phyloP scores from a whole-genome alignment of 805 yeast genomes.

The Barnettozyma siamensis region DNA sequence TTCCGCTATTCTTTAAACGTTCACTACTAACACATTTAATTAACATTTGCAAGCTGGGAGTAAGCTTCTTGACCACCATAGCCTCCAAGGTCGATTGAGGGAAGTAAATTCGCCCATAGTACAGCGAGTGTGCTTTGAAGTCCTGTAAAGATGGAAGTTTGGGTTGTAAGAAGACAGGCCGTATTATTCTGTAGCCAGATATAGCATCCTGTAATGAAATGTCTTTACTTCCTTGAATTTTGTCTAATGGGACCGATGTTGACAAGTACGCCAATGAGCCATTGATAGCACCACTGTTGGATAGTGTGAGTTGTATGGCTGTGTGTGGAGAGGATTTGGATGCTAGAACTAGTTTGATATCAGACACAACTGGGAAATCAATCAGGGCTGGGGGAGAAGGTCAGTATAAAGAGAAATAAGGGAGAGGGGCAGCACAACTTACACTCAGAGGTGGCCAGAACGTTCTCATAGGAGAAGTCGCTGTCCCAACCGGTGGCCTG shows the following conservation, averaged over 20 bases:
- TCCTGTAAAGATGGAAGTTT: background rate
- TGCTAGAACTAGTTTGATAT: conserved; percentile 58
- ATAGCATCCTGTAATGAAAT: conserved; percentile 62
- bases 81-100: conserved; percentile 88
- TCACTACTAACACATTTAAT: conserved; percentile 73
- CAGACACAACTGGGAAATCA: conserved; percentile 68
- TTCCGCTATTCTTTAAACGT: conserved; percentile 44
- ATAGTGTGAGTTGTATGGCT: conserved; percentile 66
- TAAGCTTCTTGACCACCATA: conserved; percentile 63
- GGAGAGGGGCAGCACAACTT: background rate
- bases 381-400: conserved; percentile 39
- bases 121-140: conserved; percentile 35
- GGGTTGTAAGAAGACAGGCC: conserved; percentile 30
- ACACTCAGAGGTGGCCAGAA: conserved; percentile 60
- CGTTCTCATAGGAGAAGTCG: conserved; percentile 69
- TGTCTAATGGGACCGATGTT: conserved; percentile 51
- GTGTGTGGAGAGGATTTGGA: conserved; percentile 64
- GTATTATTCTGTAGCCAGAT: conserved; percentile 59
- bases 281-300: conserved; percentile 57
- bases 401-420: no score
- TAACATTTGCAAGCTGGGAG: conserved; percentile 55
- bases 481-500: conserved; percentile 70
- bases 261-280: conserved; percentile 84
- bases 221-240: conserved; percentile 44
- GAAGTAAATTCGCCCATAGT: conserved; percentile 83